These are phyloP conservation scores for Penicillium waksmanii DNA, from an alignment of 495 filamentous ascomycete genomes.

Conservation along the genomic window DNA sequence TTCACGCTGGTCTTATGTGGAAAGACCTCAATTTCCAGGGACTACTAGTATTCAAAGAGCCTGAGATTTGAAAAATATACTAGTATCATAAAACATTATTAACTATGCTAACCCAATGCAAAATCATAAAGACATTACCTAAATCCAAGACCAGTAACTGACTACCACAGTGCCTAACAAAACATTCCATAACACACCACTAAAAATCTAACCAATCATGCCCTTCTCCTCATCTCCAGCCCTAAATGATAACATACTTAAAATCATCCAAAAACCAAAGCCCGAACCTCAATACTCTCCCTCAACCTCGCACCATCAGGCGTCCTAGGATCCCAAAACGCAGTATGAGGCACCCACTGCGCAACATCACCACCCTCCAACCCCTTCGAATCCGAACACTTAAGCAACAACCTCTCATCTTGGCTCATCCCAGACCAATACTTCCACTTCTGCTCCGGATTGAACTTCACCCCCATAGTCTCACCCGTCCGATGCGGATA, in stretches of 20 bases:
- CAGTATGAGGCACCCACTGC: slow-evolving; percentile 76
- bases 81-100: no score
- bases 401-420: slow-evolving; percentile 74
- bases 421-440: slow-evolving; percentile 80
- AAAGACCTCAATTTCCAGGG: no score
- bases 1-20: no score
- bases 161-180: no score
- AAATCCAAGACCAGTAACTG: no score
- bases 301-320: slow-evolving; percentile 59
- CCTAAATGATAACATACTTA: neutral
- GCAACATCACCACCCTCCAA: slow-evolving; percentile 58
- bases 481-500: slow-evolving; percentile 74
- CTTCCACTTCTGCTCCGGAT: slow-evolving; percentile 66
- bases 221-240: no score
- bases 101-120: no score
- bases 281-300: slow-evolving; percentile 88
- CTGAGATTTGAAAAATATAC: no score
- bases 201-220: no score
- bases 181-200: no score
- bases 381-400: slow-evolving; percentile 70
- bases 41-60: no score
- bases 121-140: no score
- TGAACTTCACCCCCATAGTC: slow-evolving; percentile 72
- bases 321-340: slow-evolving; percentile 75
- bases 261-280: slow-evolving; percentile 74